A percentile compares a stretch with the other conserved stretches of the same genome.
These are phyloP conservation scores for Taphrina wiesneri DNA, from an alignment of 1,139 yeast genomes.

Conservation along the genomic window DNA sequence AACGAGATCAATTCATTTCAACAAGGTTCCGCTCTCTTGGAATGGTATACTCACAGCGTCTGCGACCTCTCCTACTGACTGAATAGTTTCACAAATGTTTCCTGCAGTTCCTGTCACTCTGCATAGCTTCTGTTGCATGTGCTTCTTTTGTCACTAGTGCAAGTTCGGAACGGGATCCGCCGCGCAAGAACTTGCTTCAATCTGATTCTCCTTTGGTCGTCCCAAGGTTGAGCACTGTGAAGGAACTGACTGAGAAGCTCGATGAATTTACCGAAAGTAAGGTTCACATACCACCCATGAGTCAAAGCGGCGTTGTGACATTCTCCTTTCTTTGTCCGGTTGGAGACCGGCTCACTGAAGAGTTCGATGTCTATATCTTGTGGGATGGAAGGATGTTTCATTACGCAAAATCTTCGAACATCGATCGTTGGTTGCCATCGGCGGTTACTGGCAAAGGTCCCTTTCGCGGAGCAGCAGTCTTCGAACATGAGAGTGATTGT, in stretches of 20 bases:
- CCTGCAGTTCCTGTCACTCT: neutral
- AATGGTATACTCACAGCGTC: no score
- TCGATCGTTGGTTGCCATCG: no score
- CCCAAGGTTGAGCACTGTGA: neutral
- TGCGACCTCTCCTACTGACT: no score
- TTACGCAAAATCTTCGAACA: no score
- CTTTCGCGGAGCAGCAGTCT: neutral
- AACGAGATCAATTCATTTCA: no score
- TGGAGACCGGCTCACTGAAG: neutral
- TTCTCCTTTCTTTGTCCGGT: neutral
- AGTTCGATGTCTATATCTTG: no score
- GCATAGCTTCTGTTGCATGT: neutral
- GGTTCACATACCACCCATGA: neutral
- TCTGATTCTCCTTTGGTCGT: neutral
- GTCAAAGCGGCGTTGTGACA: neutral
- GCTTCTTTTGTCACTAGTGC: no score
- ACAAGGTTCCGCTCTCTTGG: no score
- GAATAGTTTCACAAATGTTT: neutral
- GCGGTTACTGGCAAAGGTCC: no score
- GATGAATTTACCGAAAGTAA: neutral
- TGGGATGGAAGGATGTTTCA: no score
- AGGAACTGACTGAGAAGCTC: neutral
- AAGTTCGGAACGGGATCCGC: no score
- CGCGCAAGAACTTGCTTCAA: neutral
- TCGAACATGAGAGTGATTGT: neutral